These are phyloP conservation scores for Eucalyptus regnans DNA, from an alignment of 345 rosid genomes.

Conservation along the genomic window DNA sequence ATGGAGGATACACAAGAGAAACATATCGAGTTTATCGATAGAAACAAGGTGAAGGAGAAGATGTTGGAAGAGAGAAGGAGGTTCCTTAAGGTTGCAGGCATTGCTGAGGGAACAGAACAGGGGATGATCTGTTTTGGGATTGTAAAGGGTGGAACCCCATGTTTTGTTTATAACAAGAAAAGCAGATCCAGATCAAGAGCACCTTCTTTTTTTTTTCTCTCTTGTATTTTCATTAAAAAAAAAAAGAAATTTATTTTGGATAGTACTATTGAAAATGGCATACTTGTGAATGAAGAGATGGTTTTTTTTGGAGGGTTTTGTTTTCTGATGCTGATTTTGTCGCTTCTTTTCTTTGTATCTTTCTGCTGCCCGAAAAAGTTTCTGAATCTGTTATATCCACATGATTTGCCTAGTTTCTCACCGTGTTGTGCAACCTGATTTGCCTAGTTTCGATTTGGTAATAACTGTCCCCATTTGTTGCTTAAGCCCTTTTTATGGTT, in stretches of 20 bases:
- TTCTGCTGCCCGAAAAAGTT: background rate
- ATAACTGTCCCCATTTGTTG: background rate
- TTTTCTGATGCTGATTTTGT: background rate
- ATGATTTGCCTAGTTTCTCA: background rate
- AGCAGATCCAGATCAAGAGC: conserved; percentile 63
- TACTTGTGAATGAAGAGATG: conserved; percentile 11
- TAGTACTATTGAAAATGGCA: background rate
- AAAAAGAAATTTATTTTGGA: background rate
- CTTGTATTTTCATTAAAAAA: background rate
- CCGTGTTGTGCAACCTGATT: background rate
- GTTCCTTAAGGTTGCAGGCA: conserved; percentile 7
- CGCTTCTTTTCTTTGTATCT: background rate
- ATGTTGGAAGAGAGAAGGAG: conserved; percentile 17
- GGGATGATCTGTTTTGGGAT: conserved; percentile 23
- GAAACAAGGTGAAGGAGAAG: conserved; percentile 30
- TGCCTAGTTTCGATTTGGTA: background rate
- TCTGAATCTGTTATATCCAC: background rate
- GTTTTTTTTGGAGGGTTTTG: background rate
- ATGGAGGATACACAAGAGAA: conserved; percentile 30
- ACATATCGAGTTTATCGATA: conserved; percentile 21
- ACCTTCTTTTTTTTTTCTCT: conserved; percentile 8
- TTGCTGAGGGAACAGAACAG: background rate
- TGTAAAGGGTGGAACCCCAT: conserved; percentile 57
- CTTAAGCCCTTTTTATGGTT: background rate
- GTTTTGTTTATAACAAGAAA: conserved; percentile 64